A percentile compares a stretch with the other conserved stretches of the same genome.
Evolutionary conservation across 2,329 filamentous ascomycete genomes (phyloP).

Genomic region (Colletotrichum sp.): DNA sequence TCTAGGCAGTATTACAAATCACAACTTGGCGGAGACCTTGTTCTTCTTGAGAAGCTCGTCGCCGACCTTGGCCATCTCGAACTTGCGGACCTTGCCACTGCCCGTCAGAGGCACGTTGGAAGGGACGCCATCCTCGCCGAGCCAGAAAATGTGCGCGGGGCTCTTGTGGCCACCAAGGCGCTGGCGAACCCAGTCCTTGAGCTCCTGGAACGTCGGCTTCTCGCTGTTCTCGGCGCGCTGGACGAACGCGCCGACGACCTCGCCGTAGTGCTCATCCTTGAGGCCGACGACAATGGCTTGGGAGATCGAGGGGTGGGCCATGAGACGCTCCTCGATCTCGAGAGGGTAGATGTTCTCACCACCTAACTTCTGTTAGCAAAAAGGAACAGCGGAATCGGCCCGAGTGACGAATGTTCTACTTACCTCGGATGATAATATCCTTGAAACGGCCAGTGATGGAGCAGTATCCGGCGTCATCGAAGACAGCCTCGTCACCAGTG

Average conservation of each 20-base stretch:
- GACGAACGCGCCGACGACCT: conserved; percentile 73
- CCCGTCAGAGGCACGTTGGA: conserved; percentile 67
- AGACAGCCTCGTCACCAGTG: conserved; percentile 73
- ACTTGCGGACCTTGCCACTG: conserved; percentile 74
- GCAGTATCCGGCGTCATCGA: conserved; percentile 73
- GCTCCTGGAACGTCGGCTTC: conserved; percentile 54
- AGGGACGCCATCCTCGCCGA: conserved; percentile 66
- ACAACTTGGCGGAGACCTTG: conserved; percentile 49
- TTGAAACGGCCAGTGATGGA: conserved; percentile 78
- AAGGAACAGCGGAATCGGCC: not conserved
- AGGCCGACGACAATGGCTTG: conserved; percentile 75
- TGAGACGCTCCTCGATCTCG: conserved; percentile 77
- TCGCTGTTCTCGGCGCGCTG: conserved; percentile 37
- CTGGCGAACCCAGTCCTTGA: conserved; percentile 67
- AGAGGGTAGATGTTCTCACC: conserved; percentile 78
- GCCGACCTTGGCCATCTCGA: conserved; percentile 62
- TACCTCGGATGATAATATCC: conserved; percentile 78
- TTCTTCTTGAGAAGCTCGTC: conserved; percentile 58
- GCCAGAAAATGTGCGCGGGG: conserved; percentile 77
- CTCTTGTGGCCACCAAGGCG: conserved; percentile 71
- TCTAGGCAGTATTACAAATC: conserved; percentile 5
- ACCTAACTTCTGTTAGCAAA: conserved; percentile 43
- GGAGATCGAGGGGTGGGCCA: conserved; percentile 64
- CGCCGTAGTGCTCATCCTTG: conserved; percentile 73
- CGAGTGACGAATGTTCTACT: conserved; percentile 12